Base-by-base conservation (phyloP, 192 early-diverging fungal species). In the Umbelopsis sp. region DNA sequence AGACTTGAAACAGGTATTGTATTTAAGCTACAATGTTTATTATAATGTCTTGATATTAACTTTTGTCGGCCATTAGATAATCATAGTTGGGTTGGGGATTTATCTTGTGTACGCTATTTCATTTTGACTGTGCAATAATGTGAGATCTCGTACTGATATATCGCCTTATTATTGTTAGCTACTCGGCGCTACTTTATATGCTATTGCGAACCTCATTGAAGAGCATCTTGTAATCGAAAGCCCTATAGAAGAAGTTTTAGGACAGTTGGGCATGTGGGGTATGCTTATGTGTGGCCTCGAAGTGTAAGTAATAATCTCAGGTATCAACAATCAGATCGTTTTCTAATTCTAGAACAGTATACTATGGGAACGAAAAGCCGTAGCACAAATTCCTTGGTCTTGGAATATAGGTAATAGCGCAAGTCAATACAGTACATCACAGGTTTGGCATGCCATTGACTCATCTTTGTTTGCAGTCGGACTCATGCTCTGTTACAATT, bases 11-110 rank as follows among this genome's bases (percentile, higher is more conserved):
- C 66, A 70, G 67, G 73, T 74, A 68, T 38, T 22, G 49, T n/a
- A n/a, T n/a, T n/a, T n/a, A n/a, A n/a, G n/a, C n/a, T n/a, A 21
- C 49, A 50, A 31, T 36, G 21, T 25, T 6, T 17, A 47, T 45
- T 1, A 45, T 56, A 11, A 11, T 41, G 14, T n/a, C 16, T 17
- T 49, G 16, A 21, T n/a, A 34, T 29, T 49, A 7, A n/a, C 11
- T 12, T 5, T 50, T 65, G 45, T 26, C 20, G 47, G 16, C 20
- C 24, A 17, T 7, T 69, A 65, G 68, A 32, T 22, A 70, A 77
- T 14, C 76, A 77, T 45, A 71, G 71, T 25, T 77, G 76, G 76
- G 52, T 77, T 34, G 76, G 76, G 2, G 76, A 77, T 50, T 1
- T 77, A 20, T 45, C 72, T 20, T 77, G 76, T 44, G 76, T 77